A percentile compares a stretch with the other conserved stretches of the same genome.
Evolutionary conservation across 1,284 basidiomycete species (phyloP).

Genomic region (Apiotrichum sp.): DNA sequence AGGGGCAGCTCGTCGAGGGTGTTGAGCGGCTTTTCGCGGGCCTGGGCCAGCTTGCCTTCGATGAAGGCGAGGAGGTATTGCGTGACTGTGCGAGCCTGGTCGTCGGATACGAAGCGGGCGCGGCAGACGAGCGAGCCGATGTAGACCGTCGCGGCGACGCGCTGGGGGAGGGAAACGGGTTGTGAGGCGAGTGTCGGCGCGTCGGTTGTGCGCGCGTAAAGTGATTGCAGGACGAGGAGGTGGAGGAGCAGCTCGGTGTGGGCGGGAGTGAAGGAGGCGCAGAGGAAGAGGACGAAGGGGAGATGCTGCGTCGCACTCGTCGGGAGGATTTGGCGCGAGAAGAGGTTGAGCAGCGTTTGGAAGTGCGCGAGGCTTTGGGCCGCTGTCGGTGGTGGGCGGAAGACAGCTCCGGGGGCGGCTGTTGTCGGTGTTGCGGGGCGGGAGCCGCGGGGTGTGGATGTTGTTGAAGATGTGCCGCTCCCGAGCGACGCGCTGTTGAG

Average conservation of each 20-base stretch:
- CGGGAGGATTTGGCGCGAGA: constrained; percentile 84
- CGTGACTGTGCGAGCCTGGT: constrained; percentile 69
- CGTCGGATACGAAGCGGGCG: constrained; percentile 75
- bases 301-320: constrained; percentile 97
- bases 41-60: constrained; percentile 65
- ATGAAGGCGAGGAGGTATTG: constrained; percentile 79
- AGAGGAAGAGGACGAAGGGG: constrained; percentile 96
- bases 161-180: constrained; percentile 42
- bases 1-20: constrained; percentile 49
- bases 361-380: constrained; percentile 58
- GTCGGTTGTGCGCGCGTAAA: constrained; percentile 68
- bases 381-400: constrained; percentile 16
- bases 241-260: constrained; percentile 92
- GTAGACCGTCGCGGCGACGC: constrained; percentile 84
- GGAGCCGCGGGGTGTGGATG: constrained; percentile 5
- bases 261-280: constrained; percentile 77
- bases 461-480: constrained; percentile 22
- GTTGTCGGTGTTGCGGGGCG: constrained; percentile 14
- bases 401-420: constrained; percentile 22
- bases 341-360: constrained; percentile 81
- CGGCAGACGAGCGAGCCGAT: constrained; percentile 89
- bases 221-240: constrained; percentile 78
- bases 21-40: constrained; percentile 55
- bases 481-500: constrained; percentile 17
- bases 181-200: constrained; percentile 23